Percentiles rank a stretch among this genome's conserved stretches.
Evolutionary conservation across 2,329 filamentous ascomycete species (phyloP).

Genomic region (Arthrinium puccinioides): DNA sequence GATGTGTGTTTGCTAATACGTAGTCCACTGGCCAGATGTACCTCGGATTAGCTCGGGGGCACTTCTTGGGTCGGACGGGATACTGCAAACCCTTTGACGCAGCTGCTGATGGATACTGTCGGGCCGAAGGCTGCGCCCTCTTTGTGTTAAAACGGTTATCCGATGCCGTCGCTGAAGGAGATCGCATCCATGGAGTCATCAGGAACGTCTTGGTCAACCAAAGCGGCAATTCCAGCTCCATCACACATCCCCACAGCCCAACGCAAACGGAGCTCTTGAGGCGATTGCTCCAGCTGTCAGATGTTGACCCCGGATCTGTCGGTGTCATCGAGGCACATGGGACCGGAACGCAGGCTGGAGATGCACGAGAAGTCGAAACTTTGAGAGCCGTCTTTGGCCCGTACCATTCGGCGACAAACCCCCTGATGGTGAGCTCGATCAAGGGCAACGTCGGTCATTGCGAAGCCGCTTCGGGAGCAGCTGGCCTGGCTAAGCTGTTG

Average conservation of each 20-base stretch:
- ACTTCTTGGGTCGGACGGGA: slow-evolving; percentile 9
- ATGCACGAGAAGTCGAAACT: slow-evolving; percentile 8
- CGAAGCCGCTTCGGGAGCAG: slow-evolving; percentile 9
- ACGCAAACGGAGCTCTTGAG: slow-evolving; percentile 8
- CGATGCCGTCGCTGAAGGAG: slow-evolving; percentile 8
- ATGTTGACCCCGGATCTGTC: slow-evolving; percentile 5
- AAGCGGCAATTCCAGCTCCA: slow-evolving; percentile 10
- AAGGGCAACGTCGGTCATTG: slow-evolving; percentile 12
- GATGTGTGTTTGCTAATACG: background rate
- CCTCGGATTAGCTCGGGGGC: slow-evolving; percentile 7
- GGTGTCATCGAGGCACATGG: slow-evolving; percentile 8
- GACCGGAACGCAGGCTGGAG: slow-evolving; percentile 7
- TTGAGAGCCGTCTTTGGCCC: slow-evolving; percentile 4
- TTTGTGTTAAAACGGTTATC: slow-evolving; percentile 7
- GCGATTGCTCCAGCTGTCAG: slow-evolving; percentile 3
- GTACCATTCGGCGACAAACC: slow-evolving; percentile 1
- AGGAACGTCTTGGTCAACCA: slow-evolving; percentile 7
- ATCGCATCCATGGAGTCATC: slow-evolving; percentile 9
- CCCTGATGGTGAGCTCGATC: slow-evolving; percentile 6
- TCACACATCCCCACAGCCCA: slow-evolving; percentile 9
- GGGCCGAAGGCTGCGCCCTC: slow-evolving; percentile 9
- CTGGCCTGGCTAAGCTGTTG: slow-evolving; percentile 10
- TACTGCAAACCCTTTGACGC: slow-evolving; percentile 10
- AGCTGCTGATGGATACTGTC: slow-evolving; percentile 9
- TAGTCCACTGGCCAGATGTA: slow-evolving; percentile 6